phyloP scores from a whole-genome alignment of 768 basidiomycete genomes.

The Artomyces pyxidatus region DNA sequence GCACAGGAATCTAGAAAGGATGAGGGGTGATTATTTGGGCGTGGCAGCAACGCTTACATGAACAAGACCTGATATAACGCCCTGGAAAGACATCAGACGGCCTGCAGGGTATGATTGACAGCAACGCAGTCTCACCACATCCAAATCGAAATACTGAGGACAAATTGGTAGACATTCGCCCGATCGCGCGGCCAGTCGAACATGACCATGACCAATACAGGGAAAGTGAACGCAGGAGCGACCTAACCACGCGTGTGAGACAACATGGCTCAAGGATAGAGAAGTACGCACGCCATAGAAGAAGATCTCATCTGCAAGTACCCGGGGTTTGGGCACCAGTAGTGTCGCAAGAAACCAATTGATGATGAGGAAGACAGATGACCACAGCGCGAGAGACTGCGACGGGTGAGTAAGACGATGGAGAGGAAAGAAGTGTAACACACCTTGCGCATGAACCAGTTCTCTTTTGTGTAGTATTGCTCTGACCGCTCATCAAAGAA shows the following conservation, averaged over 20 bases:
- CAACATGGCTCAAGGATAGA: too few species aligned
- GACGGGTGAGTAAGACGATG: background rate
- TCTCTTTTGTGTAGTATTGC: slow-evolving; percentile 48
- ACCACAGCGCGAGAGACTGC: slow-evolving; percentile 51
- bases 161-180: slow-evolving; percentile 50
- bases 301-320: slow-evolving; percentile 50
- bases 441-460: slow-evolving; percentile 63
- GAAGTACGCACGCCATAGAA: slow-evolving; percentile 41
- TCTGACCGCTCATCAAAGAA: slow-evolving; percentile 57
- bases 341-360: slow-evolving; percentile 62
- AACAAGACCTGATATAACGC: slow-evolving; percentile 50
- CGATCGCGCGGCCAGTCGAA: slow-evolving; percentile 67
- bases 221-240: slow-evolving; percentile 52
- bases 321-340: slow-evolving; percentile 38
- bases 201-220: slow-evolving; percentile 54
- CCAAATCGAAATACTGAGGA: slow-evolving; percentile 53
- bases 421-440: background rate
- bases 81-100: slow-evolving; percentile 27
- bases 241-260: too few species aligned
- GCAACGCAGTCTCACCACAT: slow-evolving; percentile 38
- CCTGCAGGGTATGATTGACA: background rate
- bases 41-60: slow-evolving; percentile 25
- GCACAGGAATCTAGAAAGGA: slow-evolving; percentile 30
- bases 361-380: slow-evolving; percentile 52
- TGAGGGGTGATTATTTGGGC: background rate